These are phyloP conservation scores for Skeletonema menzelii DNA, from an alignment of 108 stramenopile species.

Conservation along the genomic window DNA sequence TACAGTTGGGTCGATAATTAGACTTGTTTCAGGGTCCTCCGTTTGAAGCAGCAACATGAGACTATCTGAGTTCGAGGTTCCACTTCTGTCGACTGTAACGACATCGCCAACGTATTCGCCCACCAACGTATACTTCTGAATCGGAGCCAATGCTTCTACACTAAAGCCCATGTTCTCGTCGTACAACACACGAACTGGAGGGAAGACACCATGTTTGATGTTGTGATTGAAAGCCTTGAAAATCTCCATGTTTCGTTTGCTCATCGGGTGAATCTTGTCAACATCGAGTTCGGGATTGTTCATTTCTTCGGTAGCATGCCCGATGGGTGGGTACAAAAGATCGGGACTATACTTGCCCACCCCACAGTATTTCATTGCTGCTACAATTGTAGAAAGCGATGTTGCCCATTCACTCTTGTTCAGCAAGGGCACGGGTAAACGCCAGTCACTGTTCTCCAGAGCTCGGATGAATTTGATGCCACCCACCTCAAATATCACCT, in stretches of 20 bases:
- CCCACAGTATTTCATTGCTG: constrained; percentile 44
- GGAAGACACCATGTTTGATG: constrained; percentile 36
- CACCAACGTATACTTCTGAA: constrained; percentile 40
- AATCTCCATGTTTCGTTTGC: constrained; percentile 42
- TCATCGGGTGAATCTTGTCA: constrained; percentile 31
- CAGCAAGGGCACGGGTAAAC: constrained; percentile 20
- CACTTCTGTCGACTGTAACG: constrained; percentile 41
- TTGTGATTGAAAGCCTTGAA: constrained; percentile 49
- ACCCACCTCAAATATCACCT: constrained; percentile 10
- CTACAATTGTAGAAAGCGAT: constrained; percentile 30
- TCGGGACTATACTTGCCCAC: constrained; percentile 36
- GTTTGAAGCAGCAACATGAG: constrained; percentile 49
- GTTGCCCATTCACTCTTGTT: constrained; percentile 23
- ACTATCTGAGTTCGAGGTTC: constrained; percentile 42
- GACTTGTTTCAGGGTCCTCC: constrained; percentile 32
- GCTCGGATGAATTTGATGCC: constrained; percentile 24
- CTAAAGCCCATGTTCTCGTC: constrained; percentile 47
- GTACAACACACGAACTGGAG: constrained; percentile 43
- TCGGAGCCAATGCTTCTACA: constrained; percentile 41
- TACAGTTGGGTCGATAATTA: constrained; percentile 53
- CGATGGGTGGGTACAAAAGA: constrained; percentile 12
- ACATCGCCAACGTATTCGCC: constrained; percentile 52
- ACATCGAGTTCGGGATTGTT: constrained; percentile 44
- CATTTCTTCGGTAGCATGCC: constrained; percentile 35
- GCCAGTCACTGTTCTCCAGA: constrained; percentile 34